These are phyloP conservation scores for Asterochloris erici DNA, from an alignment of 139 green algal species.

Conservation along the genomic window DNA sequence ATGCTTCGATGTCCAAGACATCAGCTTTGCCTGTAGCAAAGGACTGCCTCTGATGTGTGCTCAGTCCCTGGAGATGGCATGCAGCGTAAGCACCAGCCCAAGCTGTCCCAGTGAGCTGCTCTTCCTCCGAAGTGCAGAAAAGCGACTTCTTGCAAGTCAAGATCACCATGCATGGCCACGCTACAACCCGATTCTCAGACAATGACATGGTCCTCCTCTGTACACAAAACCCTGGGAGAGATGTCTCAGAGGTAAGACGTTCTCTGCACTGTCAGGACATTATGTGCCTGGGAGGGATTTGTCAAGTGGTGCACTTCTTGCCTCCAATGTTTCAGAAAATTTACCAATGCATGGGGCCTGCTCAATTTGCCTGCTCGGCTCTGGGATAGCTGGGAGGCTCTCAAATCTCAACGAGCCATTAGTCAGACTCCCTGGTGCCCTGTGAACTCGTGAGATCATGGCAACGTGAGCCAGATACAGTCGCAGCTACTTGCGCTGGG, in stretches of 20 bases:
- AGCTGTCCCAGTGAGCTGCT: background rate
- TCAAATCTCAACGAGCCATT: too few species aligned
- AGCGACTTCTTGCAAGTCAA: slow-evolving; percentile 46
- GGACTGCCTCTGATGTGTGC: background rate
- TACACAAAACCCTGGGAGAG: slow-evolving; percentile 63
- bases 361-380: too few species aligned
- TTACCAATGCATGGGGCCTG: too few species aligned
- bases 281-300: too few species aligned
- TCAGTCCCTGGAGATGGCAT: background rate
- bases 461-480: too few species aligned
- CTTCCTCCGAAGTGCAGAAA: slow-evolving; percentile 29
- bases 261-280: background rate
- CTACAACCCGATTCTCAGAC: slow-evolving; percentile 41
- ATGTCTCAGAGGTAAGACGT: too few species aligned
- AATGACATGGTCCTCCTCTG: slow-evolving; percentile 85
- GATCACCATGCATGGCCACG: slow-evolving; percentile 33
- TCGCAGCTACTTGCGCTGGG: too few species aligned
- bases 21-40: background rate
- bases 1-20: background rate
- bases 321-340: too few species aligned
- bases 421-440: too few species aligned
- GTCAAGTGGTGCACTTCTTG: too few species aligned
- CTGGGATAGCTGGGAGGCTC: too few species aligned
- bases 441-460: too few species aligned
- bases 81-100: background rate